Percentiles rank a stretch among this genome's conserved stretches.
These are phyloP conservation scores for Eimeria necatrix DNA, from an alignment of 169 alveolate species.

Conservation along the genomic window DNA sequence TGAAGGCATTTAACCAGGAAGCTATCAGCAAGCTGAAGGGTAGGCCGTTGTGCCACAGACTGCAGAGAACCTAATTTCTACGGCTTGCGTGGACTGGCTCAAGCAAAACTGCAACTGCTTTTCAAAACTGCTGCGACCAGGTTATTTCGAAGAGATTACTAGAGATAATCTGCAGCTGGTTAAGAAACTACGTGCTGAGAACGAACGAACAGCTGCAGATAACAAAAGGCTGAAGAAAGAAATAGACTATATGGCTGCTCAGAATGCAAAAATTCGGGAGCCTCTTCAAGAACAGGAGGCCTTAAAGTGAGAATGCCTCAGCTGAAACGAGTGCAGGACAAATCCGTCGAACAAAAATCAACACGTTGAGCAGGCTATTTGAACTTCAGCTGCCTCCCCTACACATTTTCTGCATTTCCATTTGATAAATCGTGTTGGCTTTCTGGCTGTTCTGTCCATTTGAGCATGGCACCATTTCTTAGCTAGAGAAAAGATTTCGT, in stretches of 20 bases:
- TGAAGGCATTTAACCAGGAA: slow-evolving; percentile 83
- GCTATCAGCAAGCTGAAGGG: slow-evolving; percentile 52
- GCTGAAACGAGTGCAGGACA: no score
- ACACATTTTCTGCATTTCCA: no score
- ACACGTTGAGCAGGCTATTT: no score
- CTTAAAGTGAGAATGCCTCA: slow-evolving; percentile 27
- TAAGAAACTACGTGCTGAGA: slow-evolving; percentile 87
- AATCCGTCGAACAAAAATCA: no score
- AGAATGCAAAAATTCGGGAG: slow-evolving; percentile 77
- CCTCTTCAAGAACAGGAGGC: slow-evolving; percentile 81
- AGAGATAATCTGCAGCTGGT: slow-evolving; percentile 93
- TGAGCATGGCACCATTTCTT: not conserved
- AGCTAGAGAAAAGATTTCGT: not conserved
- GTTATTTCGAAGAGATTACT: slow-evolving; percentile 93
- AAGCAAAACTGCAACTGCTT: no score
- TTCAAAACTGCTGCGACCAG: slow-evolving; percentile 68
- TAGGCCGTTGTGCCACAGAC: not conserved
- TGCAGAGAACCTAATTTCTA: no score
- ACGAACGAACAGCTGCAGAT: slow-evolving; percentile 77
- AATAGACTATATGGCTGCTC: slow-evolving; percentile 76
- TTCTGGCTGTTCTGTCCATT: no score
- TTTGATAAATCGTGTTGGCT: no score
- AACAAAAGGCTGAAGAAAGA: slow-evolving; percentile 82
- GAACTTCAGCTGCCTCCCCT: no score
- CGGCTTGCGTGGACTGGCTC: no score